Conservation (phyloP, 2,329 filamentous ascomycete genomes). For the Metarhizium sp. region DNA sequence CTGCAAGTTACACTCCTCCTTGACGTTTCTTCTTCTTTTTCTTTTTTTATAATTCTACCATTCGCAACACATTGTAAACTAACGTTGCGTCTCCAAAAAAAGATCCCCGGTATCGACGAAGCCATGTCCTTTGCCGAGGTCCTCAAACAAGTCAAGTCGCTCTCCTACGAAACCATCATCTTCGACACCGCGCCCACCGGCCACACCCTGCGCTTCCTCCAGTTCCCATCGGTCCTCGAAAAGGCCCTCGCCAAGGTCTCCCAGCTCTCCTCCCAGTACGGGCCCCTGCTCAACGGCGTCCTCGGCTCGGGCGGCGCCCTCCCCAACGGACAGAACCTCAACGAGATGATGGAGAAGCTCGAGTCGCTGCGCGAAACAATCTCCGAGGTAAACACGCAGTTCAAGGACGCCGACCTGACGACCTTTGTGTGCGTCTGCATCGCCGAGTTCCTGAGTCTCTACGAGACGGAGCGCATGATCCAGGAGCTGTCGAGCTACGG, state of each 20-base stretch:
- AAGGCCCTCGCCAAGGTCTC: constrained; percentile 97
- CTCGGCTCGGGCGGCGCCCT: constrained; percentile 67
- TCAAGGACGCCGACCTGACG: constrained; percentile 91
- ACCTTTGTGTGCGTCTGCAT: constrained; percentile 99
- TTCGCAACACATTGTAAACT: too few relatives aligned
- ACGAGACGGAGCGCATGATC: constrained; percentile 99
- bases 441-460: constrained; percentile 89
- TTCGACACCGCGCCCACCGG: constrained; percentile 98
- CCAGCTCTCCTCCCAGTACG: constrained; percentile 88
- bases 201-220: constrained; percentile 95
- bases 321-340: constrained; percentile 86
- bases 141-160: constrained; percentile 96
- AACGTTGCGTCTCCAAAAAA: neutral
- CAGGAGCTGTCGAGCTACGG: constrained; percentile 88
- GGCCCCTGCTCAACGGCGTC: constrained; percentile 88
- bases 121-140: constrained; percentile 99
- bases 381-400: constrained; percentile 90
- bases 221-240: constrained; percentile 96
- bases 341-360: constrained; percentile 90
- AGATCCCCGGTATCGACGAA: constrained; percentile 98
- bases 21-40: too few relatives aligned
- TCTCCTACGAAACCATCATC: constrained; percentile 97
- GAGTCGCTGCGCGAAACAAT: constrained; percentile 90
- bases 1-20: constrained; percentile 38
- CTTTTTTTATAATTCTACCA: neutral